Evolutionary conservation across 805 yeast genomes (phyloP), one percentile per base, ranked within the genome.

Genomic region (Myxozyma neotropica): DNA sequence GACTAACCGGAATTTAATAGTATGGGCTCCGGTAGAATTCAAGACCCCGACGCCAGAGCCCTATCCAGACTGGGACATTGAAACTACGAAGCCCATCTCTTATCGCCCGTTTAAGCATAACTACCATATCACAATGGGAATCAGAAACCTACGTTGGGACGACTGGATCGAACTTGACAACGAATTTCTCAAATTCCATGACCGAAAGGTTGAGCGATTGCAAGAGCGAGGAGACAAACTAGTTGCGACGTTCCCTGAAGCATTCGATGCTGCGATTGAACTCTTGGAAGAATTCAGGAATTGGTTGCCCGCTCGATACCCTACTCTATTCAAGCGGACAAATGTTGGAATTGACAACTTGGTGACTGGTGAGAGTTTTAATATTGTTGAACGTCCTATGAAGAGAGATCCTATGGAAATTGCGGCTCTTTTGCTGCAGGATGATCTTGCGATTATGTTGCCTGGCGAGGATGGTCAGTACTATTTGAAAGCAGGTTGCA

Each of bases 131-230:
- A 85, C 86, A 24, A 85, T 85, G 90, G 90, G 89, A 5, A 84
- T 85, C 44, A 74, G 89, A 63, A 75, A 74, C 58, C 80, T 84
- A 86, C 81, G 83, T 50, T 81, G 80, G 78, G 74, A 81, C 55
- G 76, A 75, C 51, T 85, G 90, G 90, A 81, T 85, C 61, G 86
- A 85, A 68, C 75, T 86, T 58, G 89, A 85, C 70, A 83, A 82
- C 60, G 85, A 85, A 72, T 86, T 87, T 87, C 64, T 67, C 54
- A 79, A 79, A 60, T 85, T 70, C 65, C 88, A 85, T 68, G 67
- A 77, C 23, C 74, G 80, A 45, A 86, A 85, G 69, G 63, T 81
- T 46, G 71, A 75, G 55, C 76, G 89, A 66, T 65, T 85, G 48
- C 73, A 68, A 24, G 79, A 77, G 60, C 74, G 75, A 59, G 83